Evolutionary conservation across 2,329 filamentous ascomycete species (phyloP).

Genomic region (Pseudonectria foliicola): DNA sequence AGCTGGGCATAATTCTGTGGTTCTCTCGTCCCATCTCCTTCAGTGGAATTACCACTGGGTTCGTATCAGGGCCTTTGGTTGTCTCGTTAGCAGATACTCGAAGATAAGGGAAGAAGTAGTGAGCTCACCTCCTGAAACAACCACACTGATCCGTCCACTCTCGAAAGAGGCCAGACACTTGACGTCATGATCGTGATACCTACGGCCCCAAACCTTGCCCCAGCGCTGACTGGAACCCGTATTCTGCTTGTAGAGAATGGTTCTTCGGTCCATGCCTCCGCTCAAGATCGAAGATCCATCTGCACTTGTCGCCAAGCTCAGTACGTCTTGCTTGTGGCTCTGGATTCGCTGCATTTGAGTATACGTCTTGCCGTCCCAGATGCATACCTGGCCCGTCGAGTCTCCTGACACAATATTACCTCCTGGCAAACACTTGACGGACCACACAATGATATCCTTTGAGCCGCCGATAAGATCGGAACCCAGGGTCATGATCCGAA

Average conservation of each 20-base stretch:
- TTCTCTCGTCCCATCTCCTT: conserved; percentile 69
- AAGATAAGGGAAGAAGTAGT: not conserved
- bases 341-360: conserved; percentile 80
- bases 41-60: conserved; percentile 74
- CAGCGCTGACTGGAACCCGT: conserved; percentile 59
- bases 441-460: conserved; percentile 87
- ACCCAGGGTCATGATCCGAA: conserved; percentile 81
- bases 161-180: conserved; percentile 92
- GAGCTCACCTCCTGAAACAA: conserved; percentile 81
- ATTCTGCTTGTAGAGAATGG: conserved; percentile 70
- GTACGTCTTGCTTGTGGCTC: conserved; percentile 80
- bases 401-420: conserved; percentile 93
- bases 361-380: conserved; percentile 92
- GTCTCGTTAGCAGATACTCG: conserved; percentile 2
- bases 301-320: conserved; percentile 75
- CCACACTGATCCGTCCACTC: conserved; percentile 70
- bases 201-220: conserved; percentile 77
- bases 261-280: conserved; percentile 84
- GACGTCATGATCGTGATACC: conserved; percentile 90
- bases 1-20: conserved; percentile 71
- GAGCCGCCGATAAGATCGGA: conserved; percentile 68
- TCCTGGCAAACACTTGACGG: conserved; percentile 77
- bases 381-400: conserved; percentile 84
- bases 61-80: conserved; percentile 70
- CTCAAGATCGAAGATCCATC: conserved; percentile 81